Evolutionary conservation across 306 rosid genomes (phyloP).

Genomic region (Prunus kanzakura): DNA sequence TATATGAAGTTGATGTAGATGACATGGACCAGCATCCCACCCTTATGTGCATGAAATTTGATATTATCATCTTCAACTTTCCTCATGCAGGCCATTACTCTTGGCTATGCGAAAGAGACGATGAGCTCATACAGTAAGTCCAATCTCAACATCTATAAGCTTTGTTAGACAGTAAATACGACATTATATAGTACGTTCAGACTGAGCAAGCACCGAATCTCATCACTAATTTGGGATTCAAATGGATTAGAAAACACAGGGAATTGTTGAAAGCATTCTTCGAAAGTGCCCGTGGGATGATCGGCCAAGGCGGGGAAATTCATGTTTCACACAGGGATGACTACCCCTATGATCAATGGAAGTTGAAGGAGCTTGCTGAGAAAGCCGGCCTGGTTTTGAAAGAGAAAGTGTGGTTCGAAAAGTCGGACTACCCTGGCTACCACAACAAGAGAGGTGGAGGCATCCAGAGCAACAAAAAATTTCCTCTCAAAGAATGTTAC

Average conservation of each 20-base stretch:
- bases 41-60: slow-evolving; percentile 12
- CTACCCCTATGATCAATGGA: slow-evolving; percentile 21
- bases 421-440: slow-evolving; percentile 22
- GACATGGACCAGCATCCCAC: slow-evolving; percentile 20
- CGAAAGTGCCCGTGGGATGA: slow-evolving; percentile 2
- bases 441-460: slow-evolving; percentile 25
- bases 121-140: slow-evolving; percentile 11
- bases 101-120: slow-evolving; percentile 12
- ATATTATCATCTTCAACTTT: slow-evolving; percentile 25
- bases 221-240: not conserved
- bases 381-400: slow-evolving; percentile 10
- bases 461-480: slow-evolving; percentile 18
- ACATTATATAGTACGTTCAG: too few relatives aligned
- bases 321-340: slow-evolving; percentile 20
- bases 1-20: slow-evolving; percentile 17
- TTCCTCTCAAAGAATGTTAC: slow-evolving; percentile 5
- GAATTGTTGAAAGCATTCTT: slow-evolving; percentile 15
- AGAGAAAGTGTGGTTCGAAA: not conserved
- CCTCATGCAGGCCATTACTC: slow-evolving; percentile 31
- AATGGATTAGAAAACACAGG: slow-evolving; percentile 16
- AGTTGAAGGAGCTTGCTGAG: slow-evolving; percentile 8
- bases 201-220: too few relatives aligned
- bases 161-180: too few relatives aligned
- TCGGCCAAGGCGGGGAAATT: slow-evolving; percentile 21
- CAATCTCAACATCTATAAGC: too few relatives aligned